A percentile compares a stretch with the other conserved stretches of the same genome.
These are phyloP conservation scores for Fusarium buxicola DNA, from an alignment of 2,329 filamentous ascomycete species.

Conservation along the genomic window DNA sequence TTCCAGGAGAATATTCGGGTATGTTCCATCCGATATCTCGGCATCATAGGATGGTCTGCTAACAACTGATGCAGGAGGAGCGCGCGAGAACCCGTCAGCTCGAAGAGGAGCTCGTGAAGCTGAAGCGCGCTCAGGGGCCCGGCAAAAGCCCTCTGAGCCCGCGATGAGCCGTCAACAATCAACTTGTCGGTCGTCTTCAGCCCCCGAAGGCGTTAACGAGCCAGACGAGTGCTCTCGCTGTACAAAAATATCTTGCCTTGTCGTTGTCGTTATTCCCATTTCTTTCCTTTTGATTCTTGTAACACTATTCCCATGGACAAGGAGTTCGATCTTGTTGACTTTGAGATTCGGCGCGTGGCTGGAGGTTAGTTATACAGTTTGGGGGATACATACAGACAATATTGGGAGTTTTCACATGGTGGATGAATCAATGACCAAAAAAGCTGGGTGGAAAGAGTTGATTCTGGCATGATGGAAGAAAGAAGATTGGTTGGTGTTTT, in stretches of 20 bases:
- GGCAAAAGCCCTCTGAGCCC: conserved; percentile 59
- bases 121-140: conserved; percentile 57
- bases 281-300: conserved; percentile 17
- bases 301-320: conserved; percentile 17
- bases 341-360: conserved; percentile 12
- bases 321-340: conserved; percentile 8
- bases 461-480: conserved; percentile 2
- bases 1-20: conserved; percentile 67
- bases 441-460: conserved; percentile 5
- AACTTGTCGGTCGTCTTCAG: neutral
- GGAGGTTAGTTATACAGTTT: neutral
- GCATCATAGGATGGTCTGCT: conserved; percentile 34
- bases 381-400: conserved; percentile 3
- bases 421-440: conserved; percentile 32
- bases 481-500: conserved; percentile 9
- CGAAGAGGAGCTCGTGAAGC: conserved; percentile 62
- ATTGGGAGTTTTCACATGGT: conserved; percentile 5
- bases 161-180: conserved; percentile 32
- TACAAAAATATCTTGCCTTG: conserved; percentile 29
- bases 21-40: conserved; percentile 41
- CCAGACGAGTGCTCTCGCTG: conserved; percentile 10
- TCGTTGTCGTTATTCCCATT: conserved; percentile 3
- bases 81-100: conserved; percentile 60
- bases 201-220: neutral
- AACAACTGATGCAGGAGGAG: conserved; percentile 59